Evolutionary conservation across 2,329 filamentous ascomycete genomes (phyloP), one percentile per base, ranked within the genome.

Genomic region (Hypoxylon sp.): DNA sequence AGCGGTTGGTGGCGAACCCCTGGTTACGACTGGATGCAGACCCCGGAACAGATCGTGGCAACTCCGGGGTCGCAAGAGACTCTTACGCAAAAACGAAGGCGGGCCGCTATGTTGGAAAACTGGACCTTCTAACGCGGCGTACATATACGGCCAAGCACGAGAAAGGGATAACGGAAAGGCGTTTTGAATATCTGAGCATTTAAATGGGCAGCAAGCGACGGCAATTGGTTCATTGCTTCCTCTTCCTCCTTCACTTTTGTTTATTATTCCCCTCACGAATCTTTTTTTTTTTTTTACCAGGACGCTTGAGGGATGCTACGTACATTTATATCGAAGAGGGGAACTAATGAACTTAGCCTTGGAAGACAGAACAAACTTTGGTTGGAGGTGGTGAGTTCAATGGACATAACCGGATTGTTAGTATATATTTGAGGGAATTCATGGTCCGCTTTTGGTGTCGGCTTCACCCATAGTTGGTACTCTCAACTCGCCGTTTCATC

Each of bases 21-120:
- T 11, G 73, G 73, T 5, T 78, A 76, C 42, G 76, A 78, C 70
- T 78, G 76, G 76, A 57, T 71, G 59, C 63, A 56, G 42, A 74
- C 65, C 24, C 74, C 75, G 14, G 69, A 74, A 29, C 65, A 76
- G 37, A 55, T 75, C 11, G 68, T 73, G 37, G 59, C 71, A 29
- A 60, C 68, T 5, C 68, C 74, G 6, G 59, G 50, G 9, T 73
- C 76, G 19, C 71, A 74, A 47, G 60, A 72, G n/a, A 74, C 67
- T n/a, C 62, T 76, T n/a, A 73, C 68, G 10, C 72, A 76, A 31
- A 76, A 76, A 54, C 70, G 72, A 52, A 72, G 75, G 39, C 73
- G 72, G 59, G 76, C 76, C 10, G 75, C 74, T 14, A 72, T 75
- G 71, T 56, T 55, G 47, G 72, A 73, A 58, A 68, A 76, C 42